Percentiles rank a stretch among this genome's conserved stretches.
phyloP scores from a whole-genome alignment of 345 rosid genomes.

The Salix caprea region DNA sequence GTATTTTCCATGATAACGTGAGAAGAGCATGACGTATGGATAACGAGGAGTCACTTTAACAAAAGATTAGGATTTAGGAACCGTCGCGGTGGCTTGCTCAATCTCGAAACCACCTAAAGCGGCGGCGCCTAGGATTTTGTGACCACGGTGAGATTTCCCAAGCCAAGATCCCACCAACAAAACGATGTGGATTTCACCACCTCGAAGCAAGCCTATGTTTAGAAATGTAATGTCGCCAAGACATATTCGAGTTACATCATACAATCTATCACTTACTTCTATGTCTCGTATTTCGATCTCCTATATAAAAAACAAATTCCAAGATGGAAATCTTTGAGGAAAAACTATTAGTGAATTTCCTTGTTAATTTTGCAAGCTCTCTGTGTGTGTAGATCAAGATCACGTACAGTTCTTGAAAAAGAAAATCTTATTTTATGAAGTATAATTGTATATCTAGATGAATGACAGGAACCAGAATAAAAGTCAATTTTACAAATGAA shows the following conservation, averaged over 20 bases:
- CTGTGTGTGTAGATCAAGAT: neutral
- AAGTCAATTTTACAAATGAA: neutral
- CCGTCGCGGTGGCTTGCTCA: neutral
- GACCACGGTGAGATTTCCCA: constrained; percentile 12
- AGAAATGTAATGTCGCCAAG: neutral
- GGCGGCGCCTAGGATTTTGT: constrained; percentile 30
- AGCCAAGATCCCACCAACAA: constrained; percentile 15
- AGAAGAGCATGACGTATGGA: neutral
- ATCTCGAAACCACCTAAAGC: constrained; percentile 16
- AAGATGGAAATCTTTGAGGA: neutral
- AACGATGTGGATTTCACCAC: neutral
- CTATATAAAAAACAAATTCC: neutral
- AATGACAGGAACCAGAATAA: neutral
- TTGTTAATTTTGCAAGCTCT: neutral
- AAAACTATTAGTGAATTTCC: neutral
- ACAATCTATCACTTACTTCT: neutral
- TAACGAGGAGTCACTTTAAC: neutral
- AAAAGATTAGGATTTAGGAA: neutral
- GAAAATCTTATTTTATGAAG: neutral
- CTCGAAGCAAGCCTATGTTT: neutral
- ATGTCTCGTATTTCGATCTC: neutral
- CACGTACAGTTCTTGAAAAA: neutral
- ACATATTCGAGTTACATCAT: neutral
- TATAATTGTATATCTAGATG: neutral
- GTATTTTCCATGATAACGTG: neutral